These are phyloP conservation scores for Plenodomus lindquistii DNA, from an alignment of 2,329 filamentous ascomycete species.

Conservation along the genomic window DNA sequence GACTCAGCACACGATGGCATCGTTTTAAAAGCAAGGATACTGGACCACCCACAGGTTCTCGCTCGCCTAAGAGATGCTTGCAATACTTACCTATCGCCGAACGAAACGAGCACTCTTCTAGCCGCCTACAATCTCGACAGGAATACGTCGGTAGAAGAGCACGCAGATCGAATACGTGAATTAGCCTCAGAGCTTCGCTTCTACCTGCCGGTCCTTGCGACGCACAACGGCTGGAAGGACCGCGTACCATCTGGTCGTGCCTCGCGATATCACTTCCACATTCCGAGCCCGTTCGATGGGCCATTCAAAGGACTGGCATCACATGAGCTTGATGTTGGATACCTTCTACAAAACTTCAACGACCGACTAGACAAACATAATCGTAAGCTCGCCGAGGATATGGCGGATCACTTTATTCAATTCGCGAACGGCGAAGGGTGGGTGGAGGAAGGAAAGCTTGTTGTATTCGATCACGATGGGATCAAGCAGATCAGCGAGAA, in stretches of 20 bases:
- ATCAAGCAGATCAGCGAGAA: constrained; percentile 14
- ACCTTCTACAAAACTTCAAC: constrained; percentile 33
- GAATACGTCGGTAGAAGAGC: constrained; percentile 30
- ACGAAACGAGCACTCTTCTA: constrained; percentile 22
- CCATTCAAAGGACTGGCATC: constrained; percentile 21
- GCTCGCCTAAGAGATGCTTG: constrained; percentile 18
- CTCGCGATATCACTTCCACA: constrained; percentile 35
- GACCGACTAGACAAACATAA: constrained; percentile 15
- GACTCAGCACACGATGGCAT: constrained; percentile 51
- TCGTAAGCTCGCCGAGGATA: constrained; percentile 12
- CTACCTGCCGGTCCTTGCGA: constrained; percentile 46
- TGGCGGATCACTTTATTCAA: constrained; percentile 30
- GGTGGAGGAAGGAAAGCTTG: constrained; percentile 19
- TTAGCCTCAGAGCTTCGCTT: constrained; percentile 53
- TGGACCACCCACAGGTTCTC: constrained; percentile 30
- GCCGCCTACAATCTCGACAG: constrained; percentile 45
- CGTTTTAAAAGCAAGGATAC: constrained; percentile 32
- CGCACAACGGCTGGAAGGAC: constrained; percentile 39
- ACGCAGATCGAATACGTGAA: constrained; percentile 20
- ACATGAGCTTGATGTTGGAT: constrained; percentile 39
- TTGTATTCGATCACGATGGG: constrained; percentile 24
- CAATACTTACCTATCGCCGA: constrained; percentile 16
- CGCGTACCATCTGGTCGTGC: constrained; percentile 4
- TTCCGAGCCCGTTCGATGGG: constrained; percentile 32
- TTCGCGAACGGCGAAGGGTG: constrained; percentile 31